Evolutionary conservation across 2,329 filamentous ascomycete genomes (phyloP).

Genomic region (Calonectria honghensis): DNA sequence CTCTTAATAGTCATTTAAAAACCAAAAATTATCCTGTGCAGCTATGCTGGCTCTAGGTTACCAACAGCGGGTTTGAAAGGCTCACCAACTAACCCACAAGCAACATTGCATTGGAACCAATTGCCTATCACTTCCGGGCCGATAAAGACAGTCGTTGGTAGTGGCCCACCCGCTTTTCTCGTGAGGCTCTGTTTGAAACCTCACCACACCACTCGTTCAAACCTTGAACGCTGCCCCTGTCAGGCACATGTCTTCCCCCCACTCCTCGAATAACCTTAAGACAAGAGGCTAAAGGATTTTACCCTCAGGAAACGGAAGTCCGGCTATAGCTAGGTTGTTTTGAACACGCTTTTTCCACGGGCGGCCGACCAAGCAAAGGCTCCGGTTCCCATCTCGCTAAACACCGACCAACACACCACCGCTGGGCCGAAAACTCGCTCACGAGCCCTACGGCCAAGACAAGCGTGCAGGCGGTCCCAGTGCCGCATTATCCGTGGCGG

Average conservation of each 20-base stretch:
- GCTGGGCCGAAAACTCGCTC: neutral
- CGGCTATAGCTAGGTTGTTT: neutral
- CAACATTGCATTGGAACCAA: neutral
- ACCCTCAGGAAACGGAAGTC: neutral
- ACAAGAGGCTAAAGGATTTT: neutral
- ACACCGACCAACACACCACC: neutral
- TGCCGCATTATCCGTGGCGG: neutral
- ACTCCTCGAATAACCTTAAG: slow-evolving; percentile 13
- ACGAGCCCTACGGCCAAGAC: neutral
- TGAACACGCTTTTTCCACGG: neutral
- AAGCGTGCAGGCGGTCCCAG: neutral
- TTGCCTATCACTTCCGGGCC: neutral
- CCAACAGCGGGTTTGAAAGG: neutral
- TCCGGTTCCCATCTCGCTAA: neutral
- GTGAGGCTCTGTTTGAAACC: neutral
- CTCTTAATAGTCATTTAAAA: neutral
- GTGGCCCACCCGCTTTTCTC: neutral
- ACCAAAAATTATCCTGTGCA: neutral
- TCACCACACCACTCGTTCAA: neutral
- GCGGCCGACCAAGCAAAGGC: neutral
- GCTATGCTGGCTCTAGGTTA: neutral
- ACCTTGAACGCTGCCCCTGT: neutral
- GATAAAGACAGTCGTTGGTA: neutral
- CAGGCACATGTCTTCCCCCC: neutral
- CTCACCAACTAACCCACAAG: neutral